Base-by-base conservation (phyloP, 768 basidiomycete species). In the Lanmaoa rubissima region DNA sequence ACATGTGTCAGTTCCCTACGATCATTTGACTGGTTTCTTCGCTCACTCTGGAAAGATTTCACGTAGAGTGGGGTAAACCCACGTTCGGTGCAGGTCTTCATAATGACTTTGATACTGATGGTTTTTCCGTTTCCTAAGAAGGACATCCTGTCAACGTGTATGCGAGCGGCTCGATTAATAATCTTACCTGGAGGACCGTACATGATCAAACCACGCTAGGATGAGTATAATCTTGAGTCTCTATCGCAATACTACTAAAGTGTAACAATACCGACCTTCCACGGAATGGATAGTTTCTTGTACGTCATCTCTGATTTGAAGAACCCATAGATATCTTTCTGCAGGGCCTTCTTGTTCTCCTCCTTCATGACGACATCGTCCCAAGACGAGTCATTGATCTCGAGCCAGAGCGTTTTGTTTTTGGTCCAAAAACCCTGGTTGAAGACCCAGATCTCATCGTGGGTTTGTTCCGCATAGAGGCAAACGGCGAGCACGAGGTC, bases 291-390 rank as follows among this genome's bases (percentile, higher is more conserved):
- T 4, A 92, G 76, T 17, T 84, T 81, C 69, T 85, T 87, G 74
- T 93, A 94, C 2, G 88, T 73, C 51, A 77, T 64, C 63, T 91
- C 84, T 0, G 88, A 86, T n/a, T 79, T 75, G 69, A 92, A 92
- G 76, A 94, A 94, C 0, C 87, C 88, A 34, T 82, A 80, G 10
- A 93, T 76, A 46, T 94, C 92, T 63, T 89, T 86, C 72, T 86
- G 79, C 24, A 94, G 58, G 2, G 76, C 73, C 35, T 73, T 73
- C 74, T 94, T 94, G 74, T 86, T 87, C 7, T 78, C 76, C 0
- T 84, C 80, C 57, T 86, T 84, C 57, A 92, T 77, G 50, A 92
- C 83, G 35, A 92, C 82, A 57, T 90, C 86, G 28, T 83, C 76
- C 90, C 90, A 92, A 64, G 83, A 75, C 1, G 86, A 86, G 60